Conservation (phyloP, 2,329 filamentous ascomycete genomes). For the Akanthomyces uredinophilus region DNA sequence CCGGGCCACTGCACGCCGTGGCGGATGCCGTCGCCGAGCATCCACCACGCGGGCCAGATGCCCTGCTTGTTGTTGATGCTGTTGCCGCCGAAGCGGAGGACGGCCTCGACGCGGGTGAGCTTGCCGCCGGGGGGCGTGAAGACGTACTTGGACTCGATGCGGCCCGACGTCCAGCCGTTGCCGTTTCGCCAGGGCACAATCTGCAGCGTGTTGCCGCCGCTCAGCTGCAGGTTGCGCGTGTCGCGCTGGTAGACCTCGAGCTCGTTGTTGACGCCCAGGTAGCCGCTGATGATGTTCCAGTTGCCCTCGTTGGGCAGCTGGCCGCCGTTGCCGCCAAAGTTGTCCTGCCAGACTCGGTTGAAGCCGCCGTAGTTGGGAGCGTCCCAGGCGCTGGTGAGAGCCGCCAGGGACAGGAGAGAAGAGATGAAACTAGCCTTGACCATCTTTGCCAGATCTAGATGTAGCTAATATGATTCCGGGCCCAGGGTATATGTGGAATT, state of each 20-base stretch:
- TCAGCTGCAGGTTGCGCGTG: constrained; percentile 44
- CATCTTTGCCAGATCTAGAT: constrained; percentile 19
- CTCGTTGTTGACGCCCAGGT: constrained; percentile 47
- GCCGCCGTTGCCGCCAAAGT: constrained; percentile 35
- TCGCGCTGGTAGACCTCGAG: constrained; percentile 44
- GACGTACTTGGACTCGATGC: constrained; percentile 45
- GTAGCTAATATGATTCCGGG: background rate
- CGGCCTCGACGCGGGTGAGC: constrained; percentile 41
- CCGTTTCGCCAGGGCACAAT: constrained; percentile 42
- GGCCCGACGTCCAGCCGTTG: constrained; percentile 48
- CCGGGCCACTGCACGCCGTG: constrained; percentile 45
- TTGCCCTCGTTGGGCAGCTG: constrained; percentile 27
- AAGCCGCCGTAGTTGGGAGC: constrained; percentile 37
- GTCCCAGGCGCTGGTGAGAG: constrained; percentile 31
- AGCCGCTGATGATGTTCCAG: constrained; percentile 39
- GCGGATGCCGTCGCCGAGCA: constrained; percentile 46
- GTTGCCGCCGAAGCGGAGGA: constrained; percentile 43
- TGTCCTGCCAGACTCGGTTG: constrained; percentile 38
- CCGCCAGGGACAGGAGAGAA: constrained; percentile 26
- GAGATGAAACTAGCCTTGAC: constrained; percentile 20
- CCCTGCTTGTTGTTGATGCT: constrained; percentile 41
- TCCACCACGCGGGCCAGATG: constrained; percentile 56
- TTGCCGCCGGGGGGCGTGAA: constrained; percentile 43
- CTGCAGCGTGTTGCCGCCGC: constrained; percentile 45
- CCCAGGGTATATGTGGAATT: background rate